These are phyloP conservation scores for Pythium vanterpoolii DNA, from an alignment of 352 stramenopile genomes.

Conservation along the genomic window DNA sequence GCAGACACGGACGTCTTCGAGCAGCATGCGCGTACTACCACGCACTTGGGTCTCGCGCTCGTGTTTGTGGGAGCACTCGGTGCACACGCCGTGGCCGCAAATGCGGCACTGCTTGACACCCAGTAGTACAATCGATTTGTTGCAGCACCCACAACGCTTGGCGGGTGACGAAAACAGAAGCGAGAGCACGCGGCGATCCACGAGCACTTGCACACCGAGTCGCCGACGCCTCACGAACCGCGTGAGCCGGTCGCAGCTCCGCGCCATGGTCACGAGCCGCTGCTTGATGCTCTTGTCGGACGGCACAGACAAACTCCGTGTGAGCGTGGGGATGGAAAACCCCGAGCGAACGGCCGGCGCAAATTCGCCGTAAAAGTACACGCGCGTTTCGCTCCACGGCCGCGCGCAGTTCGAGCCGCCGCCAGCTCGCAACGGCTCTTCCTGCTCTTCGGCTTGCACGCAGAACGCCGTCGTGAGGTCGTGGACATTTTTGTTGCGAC, in stretches of 20 bases:
- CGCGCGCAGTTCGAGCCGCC: neutral
- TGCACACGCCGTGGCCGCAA: constrained; percentile 56
- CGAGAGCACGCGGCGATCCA: constrained; percentile 32
- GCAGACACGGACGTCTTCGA: neutral
- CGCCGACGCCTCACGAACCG: constrained; percentile 50
- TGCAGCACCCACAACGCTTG: constrained; percentile 48
- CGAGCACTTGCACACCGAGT: constrained; percentile 50
- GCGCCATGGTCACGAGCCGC: constrained; percentile 10
- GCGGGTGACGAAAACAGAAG: constrained; percentile 33
- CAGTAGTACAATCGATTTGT: constrained; percentile 29
- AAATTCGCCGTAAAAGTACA: constrained; percentile 28
- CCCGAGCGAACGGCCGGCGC: too few species aligned
- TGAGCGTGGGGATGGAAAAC: too few species aligned
- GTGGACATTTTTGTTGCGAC: constrained; percentile 15
- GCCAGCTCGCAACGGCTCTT: too few species aligned
- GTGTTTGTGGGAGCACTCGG: constrained; percentile 34
- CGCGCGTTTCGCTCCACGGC: constrained; percentile 15
- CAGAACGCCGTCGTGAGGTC: constrained; percentile 18
- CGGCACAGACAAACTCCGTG: too few species aligned
- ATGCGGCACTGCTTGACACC: constrained; percentile 46
- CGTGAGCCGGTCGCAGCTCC: constrained; percentile 25
- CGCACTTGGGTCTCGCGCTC: constrained; percentile 20
- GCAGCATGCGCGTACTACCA: neutral
- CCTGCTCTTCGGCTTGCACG: constrained; percentile 12
- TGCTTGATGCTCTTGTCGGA: constrained; percentile 2